These are phyloP conservation scores for Nectriaceae sp. DNA, from an alignment of 2,329 filamentous ascomycete species.

Conservation along the genomic window DNA sequence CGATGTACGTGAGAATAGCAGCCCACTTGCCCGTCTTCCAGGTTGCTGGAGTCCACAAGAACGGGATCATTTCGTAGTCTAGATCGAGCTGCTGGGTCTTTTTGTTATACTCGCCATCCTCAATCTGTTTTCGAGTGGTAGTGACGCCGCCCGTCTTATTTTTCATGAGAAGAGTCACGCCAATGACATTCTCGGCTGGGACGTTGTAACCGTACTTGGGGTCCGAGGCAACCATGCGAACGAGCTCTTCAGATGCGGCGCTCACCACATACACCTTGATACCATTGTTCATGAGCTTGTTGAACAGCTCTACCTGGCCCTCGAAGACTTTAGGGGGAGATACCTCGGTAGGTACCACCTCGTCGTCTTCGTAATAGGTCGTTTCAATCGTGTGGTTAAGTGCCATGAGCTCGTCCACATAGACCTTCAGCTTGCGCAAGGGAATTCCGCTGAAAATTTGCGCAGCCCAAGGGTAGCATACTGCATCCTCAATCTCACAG, in stretches of 20 bases:
- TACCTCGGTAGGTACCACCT: slow-evolving; percentile 30
- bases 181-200: slow-evolving; percentile 45
- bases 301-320: slow-evolving; percentile 46
- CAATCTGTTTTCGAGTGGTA: slow-evolving; percentile 42
- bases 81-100: slow-evolving; percentile 38
- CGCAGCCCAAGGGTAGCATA: slow-evolving; percentile 47
- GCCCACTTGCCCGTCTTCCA: slow-evolving; percentile 48
- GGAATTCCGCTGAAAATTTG: slow-evolving; percentile 44
- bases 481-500: slow-evolving; percentile 41
- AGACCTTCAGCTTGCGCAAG: slow-evolving; percentile 46
- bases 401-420: slow-evolving; percentile 49
- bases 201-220: slow-evolving; percentile 49
- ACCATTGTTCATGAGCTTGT: slow-evolving; percentile 43
- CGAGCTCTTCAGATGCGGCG: slow-evolving; percentile 45
- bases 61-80: slow-evolving; percentile 41
- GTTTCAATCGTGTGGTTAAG: slow-evolving; percentile 38
- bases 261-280: slow-evolving; percentile 46
- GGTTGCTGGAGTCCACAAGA: slow-evolving; percentile 44
- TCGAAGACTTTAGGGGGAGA: slow-evolving; percentile 39
- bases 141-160: slow-evolving; percentile 34
- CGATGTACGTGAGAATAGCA: slow-evolving; percentile 44
- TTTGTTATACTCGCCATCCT: slow-evolving; percentile 37
- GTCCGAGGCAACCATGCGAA: slow-evolving; percentile 47
- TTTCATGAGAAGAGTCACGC: slow-evolving; percentile 40
- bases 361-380: slow-evolving; percentile 39